Evolutionary conservation across 2,329 filamentous ascomycete genomes (phyloP), one percentile per base, ranked within the genome.

Genomic region (Dothideomycetes sp.): DNA sequence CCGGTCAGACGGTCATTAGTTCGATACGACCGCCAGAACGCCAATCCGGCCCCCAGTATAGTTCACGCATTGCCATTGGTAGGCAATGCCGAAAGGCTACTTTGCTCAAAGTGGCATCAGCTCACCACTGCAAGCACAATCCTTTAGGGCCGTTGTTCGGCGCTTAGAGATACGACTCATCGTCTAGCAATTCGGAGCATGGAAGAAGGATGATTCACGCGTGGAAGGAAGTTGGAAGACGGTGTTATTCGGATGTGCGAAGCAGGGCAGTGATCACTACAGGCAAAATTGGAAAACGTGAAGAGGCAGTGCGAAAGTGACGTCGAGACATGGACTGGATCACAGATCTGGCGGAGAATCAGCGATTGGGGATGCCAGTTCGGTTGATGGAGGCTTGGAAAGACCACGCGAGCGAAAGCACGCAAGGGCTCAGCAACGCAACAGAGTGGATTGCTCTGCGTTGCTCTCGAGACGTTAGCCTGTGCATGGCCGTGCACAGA

Each of bases 401-500:
- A 37, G 39, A 12, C 39, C 39, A 41, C 39, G 39, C 39, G 39
- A 41, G 34, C 27, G 39, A 33, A n/a, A 41, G 34, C 39, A 41
- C 39, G 39, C 39, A 41, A 41, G 37, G 36, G 30, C n/a, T 4
- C 31, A 36, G 17, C 34, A 27, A 27, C 7, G 22, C 12, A 27
- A 12, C 22, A 7, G 22, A 27, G 22, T 27, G 22, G 22, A 27
- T 27, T 27, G 22, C 22, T 27, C 22, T 27, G 22, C 22, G 22
- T 27, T 27, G 22, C 22, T 27, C 22, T 27, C 22, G 22, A 27
- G 22, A 27, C 22, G 22, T 27, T 27, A 27, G 22, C 22, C 12
- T 27, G 22, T 34, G 34, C 30, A 30, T 19, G 34, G 39, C 34
- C 39, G 39, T 41, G 39, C 39, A 12, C 22, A 12, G 22, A 27